A percentile compares a stretch with the other conserved stretches of the same genome.
These are phyloP conservation scores for Anthoceros angustus DNA, from an alignment of 225 moss, liverwort and hornwort genomes.

Conservation along the genomic window DNA sequence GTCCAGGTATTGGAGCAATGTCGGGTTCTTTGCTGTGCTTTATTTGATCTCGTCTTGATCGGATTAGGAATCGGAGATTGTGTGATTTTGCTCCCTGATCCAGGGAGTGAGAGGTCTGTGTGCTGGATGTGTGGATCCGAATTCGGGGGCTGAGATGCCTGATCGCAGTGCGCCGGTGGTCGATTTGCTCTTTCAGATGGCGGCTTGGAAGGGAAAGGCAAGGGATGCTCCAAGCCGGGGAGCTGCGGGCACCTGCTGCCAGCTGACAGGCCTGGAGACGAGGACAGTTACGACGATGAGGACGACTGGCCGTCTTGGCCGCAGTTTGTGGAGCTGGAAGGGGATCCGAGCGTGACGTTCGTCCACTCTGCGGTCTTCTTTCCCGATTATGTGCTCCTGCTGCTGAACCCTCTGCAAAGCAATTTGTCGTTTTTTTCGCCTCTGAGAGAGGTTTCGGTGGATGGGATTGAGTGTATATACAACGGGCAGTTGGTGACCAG, in stretches of 20 bases:
- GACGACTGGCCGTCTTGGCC: not conserved
- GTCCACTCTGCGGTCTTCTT: slow-evolving; percentile 1
- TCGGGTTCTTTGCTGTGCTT: not conserved
- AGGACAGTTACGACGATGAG: not conserved
- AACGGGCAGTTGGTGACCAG: not conserved
- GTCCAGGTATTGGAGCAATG: too few relatives aligned
- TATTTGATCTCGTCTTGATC: not conserved
- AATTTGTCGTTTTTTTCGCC: not conserved
- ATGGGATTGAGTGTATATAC: not conserved
- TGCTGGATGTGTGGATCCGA: too few relatives aligned
- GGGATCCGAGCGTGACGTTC: slow-evolving; percentile 1
- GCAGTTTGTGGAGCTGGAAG: not conserved
- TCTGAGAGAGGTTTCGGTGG: not conserved
- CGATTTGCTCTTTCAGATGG: too few relatives aligned
- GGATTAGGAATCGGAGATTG: too few relatives aligned
- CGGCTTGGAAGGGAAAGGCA: not conserved
- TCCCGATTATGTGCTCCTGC: not conserved
- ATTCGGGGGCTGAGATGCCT: too few relatives aligned
- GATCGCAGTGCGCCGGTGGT: too few relatives aligned
- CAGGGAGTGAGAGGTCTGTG: too few relatives aligned
- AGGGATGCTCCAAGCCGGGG: not conserved
- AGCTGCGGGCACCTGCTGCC: not conserved
- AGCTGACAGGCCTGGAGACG: too few relatives aligned
- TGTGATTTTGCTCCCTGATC: too few relatives aligned
- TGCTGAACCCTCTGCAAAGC: not conserved